Conservation (phyloP, 495 filamentous ascomycete species). For the Xylaria palmicola region DNA sequence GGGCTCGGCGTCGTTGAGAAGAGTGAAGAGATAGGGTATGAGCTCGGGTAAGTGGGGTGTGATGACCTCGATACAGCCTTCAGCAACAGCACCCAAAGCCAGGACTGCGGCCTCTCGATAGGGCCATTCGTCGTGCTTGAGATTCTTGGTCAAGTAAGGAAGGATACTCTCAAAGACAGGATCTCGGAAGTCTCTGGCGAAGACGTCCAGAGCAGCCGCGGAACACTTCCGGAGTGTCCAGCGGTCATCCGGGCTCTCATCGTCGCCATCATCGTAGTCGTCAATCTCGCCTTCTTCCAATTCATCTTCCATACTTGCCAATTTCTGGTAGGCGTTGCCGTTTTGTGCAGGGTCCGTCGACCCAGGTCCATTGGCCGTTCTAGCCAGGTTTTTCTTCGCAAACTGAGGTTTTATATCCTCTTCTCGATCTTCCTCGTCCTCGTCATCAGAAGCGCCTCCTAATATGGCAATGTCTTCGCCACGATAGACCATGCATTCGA, state of each 20-base stretch:
- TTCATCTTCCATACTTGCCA: conserved; percentile 62
- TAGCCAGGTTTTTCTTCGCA: conserved; percentile 63
- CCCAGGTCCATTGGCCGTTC: conserved; percentile 42
- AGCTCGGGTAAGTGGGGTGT: conserved; percentile 88
- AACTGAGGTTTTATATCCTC: conserved; percentile 94
- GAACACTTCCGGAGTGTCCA: conserved; percentile 99
- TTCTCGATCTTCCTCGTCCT: conserved; percentile 83
- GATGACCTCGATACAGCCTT: conserved; percentile 89
- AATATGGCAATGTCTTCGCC: conserved; percentile 87
- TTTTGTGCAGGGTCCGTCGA: conserved; percentile 53
- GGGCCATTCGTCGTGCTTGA: conserved; percentile 86
- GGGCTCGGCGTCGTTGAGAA: conserved; percentile 81
- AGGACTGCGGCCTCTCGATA: conserved; percentile 93
- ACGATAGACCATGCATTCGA: conserved; percentile 95
- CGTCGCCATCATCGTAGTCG: conserved; percentile 70
- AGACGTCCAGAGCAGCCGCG: conserved; percentile 90
- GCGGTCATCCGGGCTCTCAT: conserved; percentile 81
- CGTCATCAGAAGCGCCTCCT: conserved; percentile 82
- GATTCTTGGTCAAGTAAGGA: conserved; percentile 87
- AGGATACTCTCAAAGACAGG: conserved; percentile 88
- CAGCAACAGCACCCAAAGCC: conserved; percentile 90
- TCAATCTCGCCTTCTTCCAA: conserved; percentile 90
- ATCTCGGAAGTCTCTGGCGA: conserved; percentile 84
- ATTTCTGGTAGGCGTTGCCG: conserved; percentile 48
- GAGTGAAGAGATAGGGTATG: conserved; percentile 83